phyloP scores from a whole-genome alignment of 1,284 basidiomycete genomes.

The Heterobasidion annosum region DNA sequence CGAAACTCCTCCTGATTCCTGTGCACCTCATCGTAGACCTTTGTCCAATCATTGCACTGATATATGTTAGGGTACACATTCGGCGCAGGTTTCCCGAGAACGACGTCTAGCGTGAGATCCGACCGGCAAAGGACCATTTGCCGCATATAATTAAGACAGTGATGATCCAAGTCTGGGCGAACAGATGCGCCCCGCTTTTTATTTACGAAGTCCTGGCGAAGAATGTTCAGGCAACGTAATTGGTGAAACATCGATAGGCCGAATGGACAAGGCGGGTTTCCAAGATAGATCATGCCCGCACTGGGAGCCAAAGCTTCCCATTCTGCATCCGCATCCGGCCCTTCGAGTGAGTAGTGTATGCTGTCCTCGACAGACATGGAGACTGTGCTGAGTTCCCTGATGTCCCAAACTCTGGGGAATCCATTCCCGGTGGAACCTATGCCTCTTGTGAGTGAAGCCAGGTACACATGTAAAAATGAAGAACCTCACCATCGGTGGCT shows the following conservation, averaged over 20 bases:
- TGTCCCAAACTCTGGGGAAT: not conserved
- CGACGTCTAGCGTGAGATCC: slow-evolving; percentile 35
- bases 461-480: not conserved
- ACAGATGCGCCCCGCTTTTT: slow-evolving; percentile 3
- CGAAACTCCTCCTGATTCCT: not conserved
- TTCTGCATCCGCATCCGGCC: slow-evolving; percentile 9
- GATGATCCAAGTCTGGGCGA: slow-evolving; percentile 14
- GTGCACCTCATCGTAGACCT: not conserved
- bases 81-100: not conserved
- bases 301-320: slow-evolving; percentile 13
- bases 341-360: slow-evolving; percentile 11
- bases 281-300: slow-evolving; percentile 14
- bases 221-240: slow-evolving; percentile 22
- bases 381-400: not conserved
- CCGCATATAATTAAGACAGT: slow-evolving; percentile 36
- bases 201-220: slow-evolving; percentile 14
- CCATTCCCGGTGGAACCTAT: not conserved
- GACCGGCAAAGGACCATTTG: slow-evolving; percentile 31
- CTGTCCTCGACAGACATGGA: slow-evolving; percentile 11
- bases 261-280: slow-evolving; percentile 16
- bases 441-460: not conserved
- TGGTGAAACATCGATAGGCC: slow-evolving; percentile 24
- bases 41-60: not conserved
- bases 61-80: not conserved
- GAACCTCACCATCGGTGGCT: not conserved